Evolutionary conservation across 306 rosid species (phyloP).

Genomic region (Ceratonia siliqua): DNA sequence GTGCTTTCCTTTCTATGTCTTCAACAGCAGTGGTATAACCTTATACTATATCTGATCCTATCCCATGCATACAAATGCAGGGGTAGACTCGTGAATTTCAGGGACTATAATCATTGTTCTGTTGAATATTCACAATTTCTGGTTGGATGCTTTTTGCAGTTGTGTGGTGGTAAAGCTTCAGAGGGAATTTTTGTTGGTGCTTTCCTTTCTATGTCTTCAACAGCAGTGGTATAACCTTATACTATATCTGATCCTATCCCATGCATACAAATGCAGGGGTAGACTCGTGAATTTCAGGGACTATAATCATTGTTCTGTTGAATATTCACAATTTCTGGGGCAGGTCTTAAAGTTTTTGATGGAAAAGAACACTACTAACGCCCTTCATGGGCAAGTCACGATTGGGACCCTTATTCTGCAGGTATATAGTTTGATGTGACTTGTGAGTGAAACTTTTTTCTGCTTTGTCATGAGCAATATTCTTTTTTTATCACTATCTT

Average conservation of each 20-base stretch:
- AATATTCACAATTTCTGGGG: too few species aligned
- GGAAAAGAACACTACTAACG: conserved; percentile 78
- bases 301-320: too few species aligned
- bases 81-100: too few species aligned
- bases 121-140: too few species aligned
- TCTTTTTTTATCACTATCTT: neutral
- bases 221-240: conserved; percentile 99
- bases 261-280: too few species aligned
- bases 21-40: conserved; percentile 77
- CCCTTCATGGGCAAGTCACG: conserved; percentile 95
- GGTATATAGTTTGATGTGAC: conserved; percentile 40
- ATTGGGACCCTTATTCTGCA: conserved; percentile 91
- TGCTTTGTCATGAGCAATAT: too few species aligned
- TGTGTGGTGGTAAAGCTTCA: conserved; percentile 93
- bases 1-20: conserved; percentile 64
- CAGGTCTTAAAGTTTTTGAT: conserved; percentile 95
- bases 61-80: too few species aligned
- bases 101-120: too few species aligned
- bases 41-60: too few species aligned
- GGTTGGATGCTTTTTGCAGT: conserved; percentile 78
- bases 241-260: too few species aligned
- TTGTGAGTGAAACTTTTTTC: neutral
- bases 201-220: conserved; percentile 91
- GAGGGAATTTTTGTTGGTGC: conserved; percentile 93
- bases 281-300: too few species aligned